phyloP scores from a whole-genome alignment of 2,329 filamentous ascomycete species.

The Westerdykella aurantiaca region DNA sequence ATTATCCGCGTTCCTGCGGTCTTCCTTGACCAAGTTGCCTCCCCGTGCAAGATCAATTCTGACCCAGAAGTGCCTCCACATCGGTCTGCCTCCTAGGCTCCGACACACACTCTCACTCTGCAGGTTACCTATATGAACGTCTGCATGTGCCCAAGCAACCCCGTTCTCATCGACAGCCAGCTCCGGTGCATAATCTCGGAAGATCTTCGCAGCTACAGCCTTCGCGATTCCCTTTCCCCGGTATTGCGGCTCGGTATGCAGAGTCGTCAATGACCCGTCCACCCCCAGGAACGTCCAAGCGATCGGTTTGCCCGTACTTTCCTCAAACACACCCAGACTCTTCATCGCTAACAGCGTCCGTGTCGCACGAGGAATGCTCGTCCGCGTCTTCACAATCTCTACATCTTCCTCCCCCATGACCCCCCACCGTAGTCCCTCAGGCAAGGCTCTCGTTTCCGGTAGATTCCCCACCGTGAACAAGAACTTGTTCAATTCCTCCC shows the following conservation, averaged over 20 bases:
- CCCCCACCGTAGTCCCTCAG: conserved; percentile 53
- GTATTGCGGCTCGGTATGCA: conserved; percentile 57
- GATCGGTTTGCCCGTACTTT: conserved; percentile 46
- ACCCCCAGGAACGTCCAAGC: conserved; percentile 61
- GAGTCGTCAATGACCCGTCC: conserved; percentile 56
- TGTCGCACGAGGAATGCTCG: conserved; percentile 51
- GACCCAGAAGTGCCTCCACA: conserved; percentile 57
- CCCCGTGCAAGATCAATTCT: conserved; percentile 38
- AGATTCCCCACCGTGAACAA: conserved; percentile 48
- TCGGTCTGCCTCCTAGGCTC: conserved; percentile 53
- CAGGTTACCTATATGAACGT: conserved; percentile 57
- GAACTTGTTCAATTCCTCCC: conserved; percentile 49
- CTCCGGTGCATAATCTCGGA: conserved; percentile 41
- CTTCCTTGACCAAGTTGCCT: conserved; percentile 10
- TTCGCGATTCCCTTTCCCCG: conserved; percentile 60
- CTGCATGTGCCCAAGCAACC: conserved; percentile 55
- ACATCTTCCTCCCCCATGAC: conserved; percentile 50
- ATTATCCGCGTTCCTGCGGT: not conserved
- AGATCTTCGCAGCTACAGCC: conserved; percentile 53
- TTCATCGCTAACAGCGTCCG: conserved; percentile 39
- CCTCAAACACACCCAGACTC: conserved; percentile 39
- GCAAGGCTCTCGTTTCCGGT: conserved; percentile 38
- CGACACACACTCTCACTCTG: conserved; percentile 58
- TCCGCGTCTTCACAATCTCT: conserved; percentile 45
- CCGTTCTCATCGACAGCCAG: conserved; percentile 30